Base-by-base conservation (phyloP, 768 basidiomycete genomes). In the Dictyophora rubrovolvata region DNA sequence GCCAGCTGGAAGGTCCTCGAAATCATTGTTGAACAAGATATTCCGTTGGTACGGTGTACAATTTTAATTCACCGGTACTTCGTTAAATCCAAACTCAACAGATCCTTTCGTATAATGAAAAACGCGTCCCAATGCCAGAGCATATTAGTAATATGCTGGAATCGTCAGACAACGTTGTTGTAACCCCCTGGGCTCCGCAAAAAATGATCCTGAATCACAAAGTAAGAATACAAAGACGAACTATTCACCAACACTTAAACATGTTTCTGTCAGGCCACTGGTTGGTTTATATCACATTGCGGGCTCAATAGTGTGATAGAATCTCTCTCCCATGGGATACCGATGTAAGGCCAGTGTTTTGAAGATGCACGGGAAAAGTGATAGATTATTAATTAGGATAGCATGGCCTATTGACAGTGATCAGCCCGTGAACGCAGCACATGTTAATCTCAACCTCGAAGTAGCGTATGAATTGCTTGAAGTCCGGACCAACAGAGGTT, bases 271-370 rank as follows among this genome's bases (percentile, higher is more conserved):
- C 34, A 69, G 67, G 66, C 60, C 0, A 64, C 63, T 20, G 68
- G 65, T 0, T 69, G 68, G 65, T 64, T 68, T 53, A 36, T 69
- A 11, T 66, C 66, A 1, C 68, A 69, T 46, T 62, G 64, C 49
- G 68, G 67, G 5, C 64, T 65, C 22, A 66, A 66, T 59, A 63
- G 65, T 49, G 54, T 61, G 20, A 60, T 65, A 21, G 67, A 68
- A 60, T 52, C 66, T 11, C 57, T 67, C 20, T 22, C 52, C 12
- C 48, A 57, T 1, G 65, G 68, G 6, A 61, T 69, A 1, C 66
- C 67, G 8, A 63, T 67, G 64, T 64, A 52, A 37, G 60, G 46
- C 56, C 14, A 37, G 46, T 7, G 46, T 53, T 8, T 55, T 53
- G 0, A 22, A 36, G 53, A 42, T 36, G 23, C 55, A 16, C n/a